Evolutionary conservation across 768 basidiomycete genomes (phyloP), one percentile per base, ranked within the genome.

Genomic region (Lactarius psammicola): DNA sequence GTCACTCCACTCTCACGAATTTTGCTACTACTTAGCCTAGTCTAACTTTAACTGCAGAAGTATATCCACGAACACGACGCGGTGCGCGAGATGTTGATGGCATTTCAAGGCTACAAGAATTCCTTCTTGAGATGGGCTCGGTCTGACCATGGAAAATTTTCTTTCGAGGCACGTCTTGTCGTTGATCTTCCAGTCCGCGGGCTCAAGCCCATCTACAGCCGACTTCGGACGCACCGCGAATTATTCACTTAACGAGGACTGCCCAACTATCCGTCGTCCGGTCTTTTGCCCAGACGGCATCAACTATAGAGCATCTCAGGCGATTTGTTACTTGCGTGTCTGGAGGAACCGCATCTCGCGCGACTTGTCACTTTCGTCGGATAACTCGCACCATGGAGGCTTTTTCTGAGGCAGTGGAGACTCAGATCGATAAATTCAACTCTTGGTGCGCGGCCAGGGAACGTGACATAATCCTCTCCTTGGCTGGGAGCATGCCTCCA

Each of bases 1-100:
- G 66, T 59, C 59, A n/a, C 38, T 26, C 31, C 33, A 3, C 13
- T 28, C 28, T 42, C 26, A 49, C 26, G 13, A 23, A 20, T 10
- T 31, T 23, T 46, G 78, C 80, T 59, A 74, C 78, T 44, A 42
- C 34, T 28, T 49, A 60, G 34, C 33, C 30, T 55, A 15, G 13
- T 31, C 36, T 8, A 51, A 53, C 55, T 10, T 8, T 30, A 46
- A 44, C 2, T 28, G 15, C 70, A 92, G 89, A 84, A 74, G 74
- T 88, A 88, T 67, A 89, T 93, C 30, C 74, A 85, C 59, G 92
- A 94, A 75, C 81, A 85, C 58, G 87, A 92, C 68, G 86, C 87
- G 44, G 87, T 92, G 6, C 83, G 92, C 4, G 92, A 94, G 70
- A 78, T 92, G 3, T 78, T 93, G 15, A 88, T 91, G 74, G 84